Evolutionary conservation across 805 yeast genomes (phyloP).

Genomic region (Wickerhamomyces subpelliculosus): DNA sequence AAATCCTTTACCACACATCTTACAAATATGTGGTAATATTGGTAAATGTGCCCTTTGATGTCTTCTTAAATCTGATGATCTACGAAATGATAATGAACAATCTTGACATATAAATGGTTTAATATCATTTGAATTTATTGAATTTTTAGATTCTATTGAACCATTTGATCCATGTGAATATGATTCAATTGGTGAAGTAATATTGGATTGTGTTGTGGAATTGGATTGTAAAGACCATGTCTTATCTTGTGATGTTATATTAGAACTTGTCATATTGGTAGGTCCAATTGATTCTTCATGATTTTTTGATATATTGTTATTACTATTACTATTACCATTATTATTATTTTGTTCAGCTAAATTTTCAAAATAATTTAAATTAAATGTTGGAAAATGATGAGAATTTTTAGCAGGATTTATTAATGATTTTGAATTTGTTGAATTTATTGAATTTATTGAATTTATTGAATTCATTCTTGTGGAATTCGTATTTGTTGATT

Average conservation of each 20-base stretch:
- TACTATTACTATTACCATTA: background rate
- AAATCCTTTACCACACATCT: constrained; percentile 73
- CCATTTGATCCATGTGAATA: no score
- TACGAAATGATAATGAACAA: constrained; percentile 57
- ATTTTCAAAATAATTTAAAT: constrained; percentile 20
- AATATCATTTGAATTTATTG: background rate
- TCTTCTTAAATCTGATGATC: constrained; percentile 64
- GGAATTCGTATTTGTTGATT: no score
- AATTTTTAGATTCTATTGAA: background rate
- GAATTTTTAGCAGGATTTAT: constrained; percentile 5
- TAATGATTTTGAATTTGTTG: constrained; percentile 5
- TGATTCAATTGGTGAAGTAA: no score
- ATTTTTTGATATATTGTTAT: background rate
- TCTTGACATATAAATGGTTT: constrained; percentile 49
- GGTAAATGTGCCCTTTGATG: constrained; percentile 71
- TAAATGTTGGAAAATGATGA: constrained; percentile 21
- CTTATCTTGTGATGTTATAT: no score
- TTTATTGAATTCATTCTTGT: no score
- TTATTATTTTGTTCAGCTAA: background rate
- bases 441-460: background rate
- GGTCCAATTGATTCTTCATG: no score
- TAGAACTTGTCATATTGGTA: no score
- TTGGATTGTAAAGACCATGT: no score
- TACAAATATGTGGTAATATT: constrained; percentile 69
- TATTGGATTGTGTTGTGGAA: constrained; percentile 2